Evolutionary conservation across 768 basidiomycete species (phyloP).

Genomic region (Tricholoma flavovirens): DNA sequence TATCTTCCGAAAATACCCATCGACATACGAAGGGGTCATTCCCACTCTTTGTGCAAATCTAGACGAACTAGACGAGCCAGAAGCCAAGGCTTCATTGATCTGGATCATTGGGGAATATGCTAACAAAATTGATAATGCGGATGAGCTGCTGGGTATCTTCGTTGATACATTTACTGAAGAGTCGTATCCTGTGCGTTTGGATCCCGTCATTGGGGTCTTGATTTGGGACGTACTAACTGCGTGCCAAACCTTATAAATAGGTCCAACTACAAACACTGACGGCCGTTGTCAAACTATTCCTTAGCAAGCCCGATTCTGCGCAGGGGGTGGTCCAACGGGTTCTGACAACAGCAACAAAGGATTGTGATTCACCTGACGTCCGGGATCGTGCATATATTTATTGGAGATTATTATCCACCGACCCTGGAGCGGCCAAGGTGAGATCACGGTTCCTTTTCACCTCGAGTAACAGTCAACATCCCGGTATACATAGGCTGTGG

Average conservation of each 20-base stretch:
- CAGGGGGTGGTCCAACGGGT: conserved; percentile 92
- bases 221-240: neutral
- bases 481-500: conserved; percentile 50
- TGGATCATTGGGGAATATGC: conserved; percentile 99
- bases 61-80: conserved; percentile 96
- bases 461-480: neutral
- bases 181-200: conserved; percentile 67
- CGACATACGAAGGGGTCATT: conserved; percentile 94
- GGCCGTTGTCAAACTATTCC: conserved; percentile 93
- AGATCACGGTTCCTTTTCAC: conserved; percentile 2
- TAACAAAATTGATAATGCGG: conserved; percentile 95
- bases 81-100: conserved; percentile 95
- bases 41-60: conserved; percentile 92
- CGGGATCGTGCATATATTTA: conserved; percentile 97
- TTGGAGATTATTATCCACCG: conserved; percentile 92
- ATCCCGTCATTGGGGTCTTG: neutral
- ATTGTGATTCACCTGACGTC: conserved; percentile 95
- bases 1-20: conserved; percentile 96
- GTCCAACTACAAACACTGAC: conserved; percentile 82
- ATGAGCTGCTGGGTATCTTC: conserved; percentile 84
- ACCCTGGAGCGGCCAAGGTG: conserved; percentile 94
- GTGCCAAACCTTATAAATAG: conserved; percentile 23
- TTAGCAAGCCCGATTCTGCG: conserved; percentile 90
- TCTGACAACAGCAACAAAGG: conserved; percentile 90
- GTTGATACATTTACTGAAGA: conserved; percentile 94